Evolutionary conservation across 2,329 filamentous ascomycete species (phyloP).

Genomic region (Fusarium nematophilum): DNA sequence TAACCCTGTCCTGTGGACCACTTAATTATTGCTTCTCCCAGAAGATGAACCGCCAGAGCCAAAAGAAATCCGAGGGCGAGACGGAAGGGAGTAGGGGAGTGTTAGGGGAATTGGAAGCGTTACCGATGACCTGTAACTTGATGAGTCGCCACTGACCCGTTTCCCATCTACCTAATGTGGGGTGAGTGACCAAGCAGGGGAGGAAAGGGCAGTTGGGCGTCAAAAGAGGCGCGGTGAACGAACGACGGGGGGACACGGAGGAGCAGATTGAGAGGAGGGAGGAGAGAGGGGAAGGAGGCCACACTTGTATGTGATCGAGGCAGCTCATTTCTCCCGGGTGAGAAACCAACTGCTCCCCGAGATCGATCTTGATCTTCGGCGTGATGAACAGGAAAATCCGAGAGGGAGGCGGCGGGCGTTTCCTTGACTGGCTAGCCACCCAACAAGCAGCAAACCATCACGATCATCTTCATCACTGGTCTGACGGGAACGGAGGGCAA

Average conservation of each 20-base stretch:
- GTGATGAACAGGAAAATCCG: background rate
- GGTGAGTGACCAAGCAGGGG: constrained; percentile 33
- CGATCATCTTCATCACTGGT: background rate
- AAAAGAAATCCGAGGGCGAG: constrained; percentile 5
- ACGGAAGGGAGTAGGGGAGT: background rate
- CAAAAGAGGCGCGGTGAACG: constrained; percentile 31
- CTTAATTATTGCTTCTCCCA: constrained; percentile 7
- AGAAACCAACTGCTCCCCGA: background rate
- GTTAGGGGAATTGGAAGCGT: constrained; percentile 12
- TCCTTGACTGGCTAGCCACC: background rate
- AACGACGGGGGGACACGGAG: constrained; percentile 15
- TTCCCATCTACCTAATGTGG: constrained; percentile 26
- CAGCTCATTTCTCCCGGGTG: constrained; percentile 1
- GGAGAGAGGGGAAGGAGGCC: constrained; percentile 7
- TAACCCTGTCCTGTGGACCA: constrained; percentile 27
- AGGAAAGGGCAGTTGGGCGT: constrained; percentile 26
- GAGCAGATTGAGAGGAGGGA: constrained; percentile 23
- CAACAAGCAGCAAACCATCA: constrained; percentile 1
- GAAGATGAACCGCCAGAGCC: constrained; percentile 6
- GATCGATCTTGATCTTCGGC: background rate
- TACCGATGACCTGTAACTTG: constrained; percentile 10
- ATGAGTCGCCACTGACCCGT: constrained; percentile 34
- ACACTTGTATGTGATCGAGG: constrained; percentile 3
- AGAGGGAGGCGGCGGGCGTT: background rate
- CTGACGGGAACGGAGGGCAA: background rate